Percentiles rank a stretch among this genome's conserved stretches.
These are phyloP conservation scores for Hirsutella rhossiliensis DNA, from an alignment of 2,329 filamentous ascomycete genomes.

Conservation along the genomic window DNA sequence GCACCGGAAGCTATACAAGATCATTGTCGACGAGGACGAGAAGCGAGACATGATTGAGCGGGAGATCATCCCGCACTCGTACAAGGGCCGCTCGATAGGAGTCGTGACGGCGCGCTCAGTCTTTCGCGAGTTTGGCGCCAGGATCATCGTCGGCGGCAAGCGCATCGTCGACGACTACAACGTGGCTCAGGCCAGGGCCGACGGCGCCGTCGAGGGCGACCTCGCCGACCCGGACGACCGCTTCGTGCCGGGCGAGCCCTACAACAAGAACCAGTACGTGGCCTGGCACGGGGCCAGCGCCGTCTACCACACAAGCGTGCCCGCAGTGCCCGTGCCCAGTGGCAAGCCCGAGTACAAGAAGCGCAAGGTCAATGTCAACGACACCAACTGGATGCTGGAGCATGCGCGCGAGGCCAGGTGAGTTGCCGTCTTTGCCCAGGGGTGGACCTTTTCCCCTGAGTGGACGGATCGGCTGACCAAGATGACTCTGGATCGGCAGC, in stretches of 20 bases:
- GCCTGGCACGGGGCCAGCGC: conserved; percentile 96
- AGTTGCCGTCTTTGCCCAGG: conserved; percentile 7
- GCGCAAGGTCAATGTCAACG: conserved; percentile 76
- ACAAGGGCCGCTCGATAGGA: conserved; percentile 95
- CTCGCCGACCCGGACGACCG: conserved; percentile 82
- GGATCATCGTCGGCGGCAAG: conserved; percentile 85
- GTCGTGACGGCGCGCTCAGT: conserved; percentile 94
- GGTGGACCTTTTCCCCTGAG: neutral
- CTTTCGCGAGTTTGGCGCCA: conserved; percentile 89
- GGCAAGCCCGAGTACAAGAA: conserved; percentile 76
- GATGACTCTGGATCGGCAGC: conserved; percentile 29
- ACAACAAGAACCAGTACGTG: conserved; percentile 98
- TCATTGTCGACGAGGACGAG: conserved; percentile 94
- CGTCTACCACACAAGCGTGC: conserved; percentile 78
- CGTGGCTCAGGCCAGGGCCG: conserved; percentile 58
- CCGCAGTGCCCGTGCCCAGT: conserved; percentile 61
- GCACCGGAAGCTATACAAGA: conserved; percentile 91
- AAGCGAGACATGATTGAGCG: conserved; percentile 94
- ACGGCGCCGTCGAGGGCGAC: conserved; percentile 77
- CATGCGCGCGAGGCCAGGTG: conserved; percentile 87
- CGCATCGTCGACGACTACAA: conserved; percentile 85
- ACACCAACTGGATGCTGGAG: conserved; percentile 93
- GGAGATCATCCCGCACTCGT: conserved; percentile 92
- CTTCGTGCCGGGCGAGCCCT: conserved; percentile 66
- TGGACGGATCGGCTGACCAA: neutral